Percentiles rank a stretch among this genome's conserved stretches.
phyloP scores from a whole-genome alignment of 108 stramenopile genomes.

The Nitzschia sp. region DNA sequence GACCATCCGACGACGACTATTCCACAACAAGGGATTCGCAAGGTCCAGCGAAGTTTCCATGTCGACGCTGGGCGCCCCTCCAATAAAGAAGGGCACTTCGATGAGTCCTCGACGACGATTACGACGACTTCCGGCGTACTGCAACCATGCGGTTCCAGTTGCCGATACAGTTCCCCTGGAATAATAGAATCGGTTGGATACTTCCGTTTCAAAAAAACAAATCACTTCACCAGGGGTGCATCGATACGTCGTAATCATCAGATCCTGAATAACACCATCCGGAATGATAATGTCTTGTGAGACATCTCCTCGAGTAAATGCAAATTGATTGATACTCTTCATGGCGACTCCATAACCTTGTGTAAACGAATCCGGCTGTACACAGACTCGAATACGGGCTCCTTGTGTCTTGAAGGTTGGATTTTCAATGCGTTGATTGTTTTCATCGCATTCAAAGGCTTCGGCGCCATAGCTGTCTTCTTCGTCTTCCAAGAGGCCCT shows the following conservation, averaged over 20 bases:
- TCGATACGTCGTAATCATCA: background rate
- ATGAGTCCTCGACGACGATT: background rate
- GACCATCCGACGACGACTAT: background rate
- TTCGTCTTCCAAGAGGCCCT: constrained; percentile 7
- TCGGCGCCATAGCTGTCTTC: constrained; percentile 2
- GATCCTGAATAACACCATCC: constrained; percentile 19
- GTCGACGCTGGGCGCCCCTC: background rate
- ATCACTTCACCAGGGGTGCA: constrained; percentile 14
- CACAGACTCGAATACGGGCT: constrained; percentile 13
- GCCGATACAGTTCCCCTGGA: constrained; percentile 15
- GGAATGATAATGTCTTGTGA: background rate
- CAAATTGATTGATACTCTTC: constrained; percentile 19
- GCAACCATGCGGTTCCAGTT: constrained; percentile 16
- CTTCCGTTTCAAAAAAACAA: constrained; percentile 9
- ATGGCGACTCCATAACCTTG: constrained; percentile 8
- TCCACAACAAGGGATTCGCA: background rate
- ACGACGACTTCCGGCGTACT: background rate
- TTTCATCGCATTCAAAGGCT: constrained; percentile 22
- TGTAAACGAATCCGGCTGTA: constrained; percentile 9
- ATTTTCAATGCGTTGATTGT: constrained; percentile 1
- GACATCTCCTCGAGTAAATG: constrained; percentile 19
- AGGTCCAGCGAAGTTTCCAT: background rate
- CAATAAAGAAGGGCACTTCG: constrained; percentile 1
- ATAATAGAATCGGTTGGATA: constrained; percentile 31
- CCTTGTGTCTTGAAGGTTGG: constrained; percentile 11